phyloP scores from a whole-genome alignment of 1,139 yeast genomes.

The Taphrina flavorubra region DNA sequence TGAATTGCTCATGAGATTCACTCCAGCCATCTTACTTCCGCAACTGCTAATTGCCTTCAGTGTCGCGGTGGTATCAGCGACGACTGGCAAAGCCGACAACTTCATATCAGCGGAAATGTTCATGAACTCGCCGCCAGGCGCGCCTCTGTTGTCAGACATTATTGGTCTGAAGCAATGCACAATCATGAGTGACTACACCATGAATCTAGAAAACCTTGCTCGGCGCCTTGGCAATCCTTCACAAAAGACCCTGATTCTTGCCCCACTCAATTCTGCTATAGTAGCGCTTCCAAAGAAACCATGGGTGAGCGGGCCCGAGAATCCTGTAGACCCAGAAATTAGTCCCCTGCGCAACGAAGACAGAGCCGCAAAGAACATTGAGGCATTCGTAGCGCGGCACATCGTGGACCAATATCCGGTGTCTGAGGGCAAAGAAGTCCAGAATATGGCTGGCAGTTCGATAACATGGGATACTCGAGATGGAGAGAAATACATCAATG shows the following conservation, averaged over 20 bases:
- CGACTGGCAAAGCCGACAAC: neutral
- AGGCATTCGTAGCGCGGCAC: slow-evolving; percentile 50
- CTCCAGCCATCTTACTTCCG: neutral
- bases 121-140: slow-evolving; percentile 18
- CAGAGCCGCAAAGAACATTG: slow-evolving; percentile 48
- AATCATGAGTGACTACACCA: slow-evolving; percentile 35
- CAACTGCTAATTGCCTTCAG: neutral
- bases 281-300: slow-evolving; percentile 50
- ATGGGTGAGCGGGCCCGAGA: slow-evolving; percentile 51
- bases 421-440: neutral
- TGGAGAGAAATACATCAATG: slow-evolving; percentile 26
- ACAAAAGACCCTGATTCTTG: slow-evolving; percentile 50
- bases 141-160: slow-evolving; percentile 28
- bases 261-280: slow-evolving; percentile 52
- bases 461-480: slow-evolving; percentile 1
- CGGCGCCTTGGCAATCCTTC: slow-evolving; percentile 49
- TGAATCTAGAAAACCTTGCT: slow-evolving; percentile 14
- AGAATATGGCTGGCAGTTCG: slow-evolving; percentile 5
- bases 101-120: neutral
- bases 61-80: neutral
- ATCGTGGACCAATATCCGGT: slow-evolving; percentile 45
- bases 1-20: neutral
- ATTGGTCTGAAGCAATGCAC: slow-evolving; percentile 35
- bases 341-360: slow-evolving; percentile 48
- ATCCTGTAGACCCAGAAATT: slow-evolving; percentile 44